Percentiles rank a stretch among this genome's conserved stretches.
phyloP scores from a whole-genome alignment of 2,329 filamentous ascomycete genomes.

The Penicillium hesseltinei region DNA sequence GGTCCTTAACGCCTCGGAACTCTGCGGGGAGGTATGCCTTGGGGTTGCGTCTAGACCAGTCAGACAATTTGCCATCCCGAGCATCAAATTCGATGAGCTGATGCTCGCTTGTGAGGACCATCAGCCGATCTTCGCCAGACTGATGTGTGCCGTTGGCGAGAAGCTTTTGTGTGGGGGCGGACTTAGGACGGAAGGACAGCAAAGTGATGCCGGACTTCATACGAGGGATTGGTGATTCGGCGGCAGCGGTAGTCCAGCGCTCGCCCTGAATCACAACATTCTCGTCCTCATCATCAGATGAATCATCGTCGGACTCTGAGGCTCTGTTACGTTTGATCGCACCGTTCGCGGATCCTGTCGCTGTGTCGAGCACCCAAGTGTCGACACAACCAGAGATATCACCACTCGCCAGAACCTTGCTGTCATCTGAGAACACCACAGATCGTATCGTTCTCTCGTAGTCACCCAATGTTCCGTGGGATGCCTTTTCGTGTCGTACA shows the following conservation, averaged over 20 bases:
- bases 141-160: conserved; percentile 37
- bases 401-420: conserved; percentile 71
- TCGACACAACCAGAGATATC: conserved; percentile 85
- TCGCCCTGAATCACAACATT: conserved; percentile 56
- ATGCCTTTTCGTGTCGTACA: conserved; percentile 44
- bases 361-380: conserved; percentile 71
- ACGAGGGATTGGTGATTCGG: conserved; percentile 66
- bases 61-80: conserved; percentile 70
- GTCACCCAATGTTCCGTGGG: conserved; percentile 66
- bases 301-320: conserved; percentile 48
- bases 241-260: conserved; percentile 73
- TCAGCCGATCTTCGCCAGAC: conserved; percentile 54
- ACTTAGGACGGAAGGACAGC: conserved; percentile 62
- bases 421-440: conserved; percentile 75
- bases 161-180: conserved; percentile 16
- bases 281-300: conserved; percentile 52
- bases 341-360: conserved; percentile 35
- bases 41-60: conserved; percentile 84
- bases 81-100: conserved; percentile 78
- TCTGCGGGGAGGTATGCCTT: conserved; percentile 70
- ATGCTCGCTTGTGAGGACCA: conserved; percentile 63
- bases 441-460: conserved; percentile 77
- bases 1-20: conserved; percentile 72
- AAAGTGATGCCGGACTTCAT: conserved; percentile 64
- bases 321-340: conserved; percentile 42